phyloP scores from a whole-genome alignment of 1,284 basidiomycete species.

The Pascua guehoae region DNA sequence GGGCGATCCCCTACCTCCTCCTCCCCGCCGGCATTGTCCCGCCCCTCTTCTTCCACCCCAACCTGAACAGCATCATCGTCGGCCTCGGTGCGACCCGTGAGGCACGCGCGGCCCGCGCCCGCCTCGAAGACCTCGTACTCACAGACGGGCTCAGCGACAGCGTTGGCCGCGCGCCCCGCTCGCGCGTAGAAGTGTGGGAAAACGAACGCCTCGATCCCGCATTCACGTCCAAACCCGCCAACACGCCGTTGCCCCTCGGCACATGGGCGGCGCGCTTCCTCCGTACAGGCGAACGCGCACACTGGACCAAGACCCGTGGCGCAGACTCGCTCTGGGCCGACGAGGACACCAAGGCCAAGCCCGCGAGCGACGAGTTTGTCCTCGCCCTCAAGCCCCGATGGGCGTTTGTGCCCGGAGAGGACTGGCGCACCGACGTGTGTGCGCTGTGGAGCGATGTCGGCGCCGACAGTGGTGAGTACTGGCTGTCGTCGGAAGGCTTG shows the following conservation, averaged over 20 bases:
- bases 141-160: conserved; percentile 40
- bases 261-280: conserved; percentile 33
- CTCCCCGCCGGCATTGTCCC: conserved; percentile 40
- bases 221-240: conserved; percentile 19
- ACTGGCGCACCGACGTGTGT: conserved; percentile 46
- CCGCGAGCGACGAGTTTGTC: conserved; percentile 26
- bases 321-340: conserved; percentile 23
- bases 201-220: conserved; percentile 46
- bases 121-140: conserved; percentile 31
- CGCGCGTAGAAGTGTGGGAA: conserved; percentile 46
- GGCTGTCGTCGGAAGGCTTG: too few relatives aligned
- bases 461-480: conserved; percentile 36
- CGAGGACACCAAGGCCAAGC: conserved; percentile 12
- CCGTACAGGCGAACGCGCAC: conserved; percentile 37
- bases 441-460: conserved; percentile 43
- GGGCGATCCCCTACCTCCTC: conserved; percentile 40
- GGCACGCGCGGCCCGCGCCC: conserved; percentile 21
- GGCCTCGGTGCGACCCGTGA: conserved; percentile 21
- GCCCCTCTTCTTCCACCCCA: conserved; percentile 45
- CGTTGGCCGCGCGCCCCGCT: conserved; percentile 30
- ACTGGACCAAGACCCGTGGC: conserved; percentile 37
- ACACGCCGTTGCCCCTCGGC: conserved; percentile 14
- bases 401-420: conserved; percentile 44
- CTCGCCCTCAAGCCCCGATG: conserved; percentile 41
- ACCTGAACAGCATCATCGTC: conserved; percentile 28